Percentiles rank a stretch among this genome's conserved stretches.
Evolutionary conservation across 1,139 yeast genomes (phyloP).

Genomic region (Blastobotrys indianensis): DNA sequence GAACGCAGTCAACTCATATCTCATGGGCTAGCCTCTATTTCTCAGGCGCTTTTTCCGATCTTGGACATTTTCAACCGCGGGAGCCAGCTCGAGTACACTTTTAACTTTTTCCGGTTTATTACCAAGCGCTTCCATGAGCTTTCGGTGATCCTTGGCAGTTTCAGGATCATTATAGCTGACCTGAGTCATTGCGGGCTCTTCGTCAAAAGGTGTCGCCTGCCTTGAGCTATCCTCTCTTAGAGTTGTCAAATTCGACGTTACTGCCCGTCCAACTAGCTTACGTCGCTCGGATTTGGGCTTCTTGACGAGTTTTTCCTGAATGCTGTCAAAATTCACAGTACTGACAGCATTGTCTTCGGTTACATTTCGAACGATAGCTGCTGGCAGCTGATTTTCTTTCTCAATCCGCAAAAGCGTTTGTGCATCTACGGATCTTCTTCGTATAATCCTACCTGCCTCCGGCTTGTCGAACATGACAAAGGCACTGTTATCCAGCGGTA

Average conservation of each 20-base stretch:
- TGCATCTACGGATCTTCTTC: slow-evolving; percentile 6
- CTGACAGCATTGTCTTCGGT: not conserved
- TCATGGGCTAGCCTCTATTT: slow-evolving; percentile 23
- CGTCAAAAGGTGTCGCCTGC: slow-evolving; percentile 2
- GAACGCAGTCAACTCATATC: slow-evolving; percentile 37
- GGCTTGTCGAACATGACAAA: slow-evolving; percentile 3
- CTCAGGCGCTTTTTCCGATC: slow-evolving; percentile 2
- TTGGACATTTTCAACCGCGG: slow-evolving; percentile 6
- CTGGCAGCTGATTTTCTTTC: not conserved
- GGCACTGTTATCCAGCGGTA: not conserved
- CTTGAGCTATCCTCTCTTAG: not conserved
- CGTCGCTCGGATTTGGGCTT: slow-evolving; percentile 3
- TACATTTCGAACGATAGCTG: not conserved
- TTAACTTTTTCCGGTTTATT: slow-evolving; percentile 9
- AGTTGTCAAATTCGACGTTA: slow-evolving; percentile 12
- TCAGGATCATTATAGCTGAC: slow-evolving; percentile 26
- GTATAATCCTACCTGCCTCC: slow-evolving; percentile 2
- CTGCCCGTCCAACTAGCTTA: slow-evolving; percentile 17
- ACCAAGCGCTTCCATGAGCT: slow-evolving; percentile 25
- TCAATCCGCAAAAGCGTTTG: not conserved
- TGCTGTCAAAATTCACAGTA: not conserved
- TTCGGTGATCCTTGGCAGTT: slow-evolving; percentile 20
- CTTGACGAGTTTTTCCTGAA: not conserved
- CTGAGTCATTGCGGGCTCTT: slow-evolving; percentile 16
- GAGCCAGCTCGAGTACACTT: not conserved